Evolutionary conservation across 768 basidiomycete species (phyloP).

Genomic region (Chiua virens): DNA sequence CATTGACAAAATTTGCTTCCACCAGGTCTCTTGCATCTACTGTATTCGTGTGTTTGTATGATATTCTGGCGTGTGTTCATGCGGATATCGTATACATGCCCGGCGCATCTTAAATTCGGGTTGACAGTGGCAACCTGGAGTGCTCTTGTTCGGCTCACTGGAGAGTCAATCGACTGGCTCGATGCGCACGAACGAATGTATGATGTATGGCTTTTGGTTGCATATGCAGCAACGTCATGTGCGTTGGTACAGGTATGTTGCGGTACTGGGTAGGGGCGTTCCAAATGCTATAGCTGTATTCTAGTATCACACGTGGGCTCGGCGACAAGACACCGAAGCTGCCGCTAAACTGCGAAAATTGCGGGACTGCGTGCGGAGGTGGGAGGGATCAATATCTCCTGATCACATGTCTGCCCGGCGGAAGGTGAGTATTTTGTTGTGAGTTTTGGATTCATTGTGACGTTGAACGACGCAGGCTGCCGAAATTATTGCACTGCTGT

Average conservation of each 20-base stretch:
- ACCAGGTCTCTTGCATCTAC: constrained; percentile 81
- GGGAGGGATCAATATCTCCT: constrained; percentile 84
- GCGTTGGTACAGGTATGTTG: constrained; percentile 82
- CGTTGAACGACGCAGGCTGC: constrained; percentile 57
- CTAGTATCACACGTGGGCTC: constrained; percentile 93
- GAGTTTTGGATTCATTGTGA: neutral
- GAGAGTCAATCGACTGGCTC: constrained; percentile 88
- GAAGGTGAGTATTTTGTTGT: constrained; percentile 53
- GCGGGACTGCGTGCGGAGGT: constrained; percentile 80
- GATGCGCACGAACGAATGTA: constrained; percentile 76
- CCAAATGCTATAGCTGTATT: constrained; percentile 7
- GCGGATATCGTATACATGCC: constrained; percentile 92
- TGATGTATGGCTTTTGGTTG: constrained; percentile 84
- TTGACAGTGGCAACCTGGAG: constrained; percentile 82
- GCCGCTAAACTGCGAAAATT: constrained; percentile 73
- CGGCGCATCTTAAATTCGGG: constrained; percentile 84
- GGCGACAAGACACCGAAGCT: constrained; percentile 75
- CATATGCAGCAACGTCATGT: constrained; percentile 86
- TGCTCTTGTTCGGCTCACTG: constrained; percentile 66
- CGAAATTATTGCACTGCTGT: constrained; percentile 88
- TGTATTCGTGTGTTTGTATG: constrained; percentile 90
- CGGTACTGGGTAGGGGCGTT: neutral
- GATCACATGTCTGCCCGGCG: constrained; percentile 95
- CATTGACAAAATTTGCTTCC: neutral
- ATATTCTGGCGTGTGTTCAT: constrained; percentile 99